Percentiles rank a stretch among this genome's conserved stretches.
Conservation (phyloP, 2,329 filamentous ascomycete species). For the Hypoxylon sp. region DNA sequence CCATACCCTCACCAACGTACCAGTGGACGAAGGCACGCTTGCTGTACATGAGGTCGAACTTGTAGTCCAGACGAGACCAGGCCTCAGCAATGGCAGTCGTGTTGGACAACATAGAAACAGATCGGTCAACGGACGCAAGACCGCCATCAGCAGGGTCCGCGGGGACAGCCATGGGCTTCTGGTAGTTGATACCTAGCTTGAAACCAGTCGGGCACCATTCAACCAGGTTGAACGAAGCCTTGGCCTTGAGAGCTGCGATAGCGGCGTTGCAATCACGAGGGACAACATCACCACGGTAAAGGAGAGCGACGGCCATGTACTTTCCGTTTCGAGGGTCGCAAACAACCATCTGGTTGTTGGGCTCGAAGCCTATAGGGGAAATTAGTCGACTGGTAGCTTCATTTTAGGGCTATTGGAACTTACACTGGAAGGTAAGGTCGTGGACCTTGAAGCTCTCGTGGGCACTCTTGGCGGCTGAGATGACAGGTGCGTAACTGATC, state of each 20-base stretch:
- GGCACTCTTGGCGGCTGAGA: constrained; percentile 79
- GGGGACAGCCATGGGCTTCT: constrained; percentile 73
- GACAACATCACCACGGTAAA: constrained; percentile 79
- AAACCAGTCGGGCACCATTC: constrained; percentile 83
- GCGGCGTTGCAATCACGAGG: constrained; percentile 77
- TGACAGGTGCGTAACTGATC: constrained; percentile 78
- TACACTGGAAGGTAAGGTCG: constrained; percentile 81
- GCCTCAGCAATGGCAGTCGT: constrained; percentile 80
- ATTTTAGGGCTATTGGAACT: constrained; percentile 48
- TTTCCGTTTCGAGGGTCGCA: constrained; percentile 80
- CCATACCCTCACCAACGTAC: constrained; percentile 92
- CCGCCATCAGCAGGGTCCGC: constrained; percentile 66
- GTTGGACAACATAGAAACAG: constrained; percentile 79
- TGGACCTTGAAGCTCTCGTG: constrained; percentile 91
- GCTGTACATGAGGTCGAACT: constrained; percentile 84
- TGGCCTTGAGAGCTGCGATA: constrained; percentile 76
- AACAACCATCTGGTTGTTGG: constrained; percentile 83
- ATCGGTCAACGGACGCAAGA: constrained; percentile 71
- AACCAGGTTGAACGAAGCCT: constrained; percentile 78
- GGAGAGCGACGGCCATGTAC: constrained; percentile 80
- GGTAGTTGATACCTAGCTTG: constrained; percentile 82
- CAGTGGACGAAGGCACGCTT: constrained; percentile 83
- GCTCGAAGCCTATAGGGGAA: constrained; percentile 72
- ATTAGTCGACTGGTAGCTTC: constrained; percentile 25
- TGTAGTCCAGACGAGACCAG: constrained; percentile 78